A percentile compares a stretch with the other conserved stretches of the same genome.
These are phyloP conservation scores for Haplosporangium sp. DNA, from an alignment of 371 early-diverging fungal genomes.

Conservation along the genomic window DNA sequence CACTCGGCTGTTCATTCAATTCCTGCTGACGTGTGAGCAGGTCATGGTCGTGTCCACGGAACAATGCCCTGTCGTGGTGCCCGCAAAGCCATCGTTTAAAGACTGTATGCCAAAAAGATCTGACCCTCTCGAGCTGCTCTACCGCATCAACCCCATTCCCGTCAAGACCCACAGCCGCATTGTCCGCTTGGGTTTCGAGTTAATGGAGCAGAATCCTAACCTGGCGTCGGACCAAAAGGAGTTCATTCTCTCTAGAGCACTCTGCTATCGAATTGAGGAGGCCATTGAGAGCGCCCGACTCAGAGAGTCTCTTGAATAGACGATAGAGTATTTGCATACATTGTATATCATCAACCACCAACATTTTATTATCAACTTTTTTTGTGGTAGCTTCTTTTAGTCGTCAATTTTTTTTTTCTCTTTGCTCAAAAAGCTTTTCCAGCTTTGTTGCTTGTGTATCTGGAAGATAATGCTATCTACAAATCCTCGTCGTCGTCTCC, in stretches of 20 bases:
- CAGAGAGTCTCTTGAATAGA: neutral
- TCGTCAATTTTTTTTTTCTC: slow-evolving; percentile 2
- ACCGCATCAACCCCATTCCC: slow-evolving; percentile 34
- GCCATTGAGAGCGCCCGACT: slow-evolving; percentile 37
- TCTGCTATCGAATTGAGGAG: slow-evolving; percentile 42
- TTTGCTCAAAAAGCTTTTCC: neutral
- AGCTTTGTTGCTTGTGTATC: too few species aligned
- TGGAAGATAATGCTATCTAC: slow-evolving; percentile 3
- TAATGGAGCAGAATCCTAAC: slow-evolving; percentile 1
- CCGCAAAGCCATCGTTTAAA: slow-evolving; percentile 5
- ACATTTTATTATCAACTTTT: neutral
- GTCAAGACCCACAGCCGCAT: slow-evolving; percentile 36
- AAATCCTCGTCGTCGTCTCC: slow-evolving; percentile 56
- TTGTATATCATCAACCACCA: neutral
- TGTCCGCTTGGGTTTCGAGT: slow-evolving; percentile 27
- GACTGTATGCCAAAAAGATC: slow-evolving; percentile 22
- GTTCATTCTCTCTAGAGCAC: slow-evolving; percentile 35
- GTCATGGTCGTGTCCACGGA: slow-evolving; percentile 31
- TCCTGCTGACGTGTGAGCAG: slow-evolving; percentile 41
- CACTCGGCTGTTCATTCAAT: slow-evolving; percentile 14
- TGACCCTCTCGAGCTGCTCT: slow-evolving; percentile 42
- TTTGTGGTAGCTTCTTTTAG: neutral
- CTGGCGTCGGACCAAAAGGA: slow-evolving; percentile 19
- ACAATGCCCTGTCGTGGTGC: slow-evolving; percentile 31
- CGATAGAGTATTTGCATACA: neutral